Percentiles rank a stretch among this genome's conserved stretches.
These are phyloP conservation scores for Fusarium paranaense DNA, from an alignment of 2,329 filamentous ascomycete genomes.

Conservation along the genomic window DNA sequence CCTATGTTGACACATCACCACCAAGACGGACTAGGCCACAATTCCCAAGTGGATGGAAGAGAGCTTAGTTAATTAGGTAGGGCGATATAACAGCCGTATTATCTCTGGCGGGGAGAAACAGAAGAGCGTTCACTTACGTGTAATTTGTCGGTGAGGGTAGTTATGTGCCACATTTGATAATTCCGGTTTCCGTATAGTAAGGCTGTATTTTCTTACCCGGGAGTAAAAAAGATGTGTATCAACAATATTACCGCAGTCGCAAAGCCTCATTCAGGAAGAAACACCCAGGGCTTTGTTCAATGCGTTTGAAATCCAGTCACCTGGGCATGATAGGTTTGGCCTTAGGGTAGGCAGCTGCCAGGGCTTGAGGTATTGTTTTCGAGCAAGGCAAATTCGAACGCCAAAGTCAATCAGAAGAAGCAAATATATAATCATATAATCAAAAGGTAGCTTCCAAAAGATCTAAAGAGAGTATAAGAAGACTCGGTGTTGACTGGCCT, in stretches of 20 bases:
- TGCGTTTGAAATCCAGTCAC: background rate
- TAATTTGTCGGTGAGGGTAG: background rate
- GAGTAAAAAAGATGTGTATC: background rate
- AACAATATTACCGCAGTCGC: rapidly evolving
- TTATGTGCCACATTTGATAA: background rate
- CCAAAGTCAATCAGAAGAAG: too few relatives aligned
- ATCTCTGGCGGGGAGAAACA: background rate
- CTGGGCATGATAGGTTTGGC: background rate
- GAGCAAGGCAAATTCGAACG: too few relatives aligned
- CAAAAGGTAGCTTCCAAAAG: too few relatives aligned
- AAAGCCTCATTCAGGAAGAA: background rate
- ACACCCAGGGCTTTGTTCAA: background rate
- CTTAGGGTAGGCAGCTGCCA: background rate
- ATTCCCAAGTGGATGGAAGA: background rate
- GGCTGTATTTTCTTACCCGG: too few relatives aligned
- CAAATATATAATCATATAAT: too few relatives aligned
- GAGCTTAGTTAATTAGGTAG: background rate
- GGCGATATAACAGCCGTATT: background rate
- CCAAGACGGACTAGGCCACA: background rate
- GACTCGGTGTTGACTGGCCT: too few relatives aligned
- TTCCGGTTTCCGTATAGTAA: background rate
- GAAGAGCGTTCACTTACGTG: background rate
- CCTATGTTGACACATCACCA: background rate
- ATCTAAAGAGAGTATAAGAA: too few relatives aligned
- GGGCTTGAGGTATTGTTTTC: background rate